Evolutionary conservation across 805 yeast genomes (phyloP).

Genomic region (Saccharomycopsis olivae): DNA sequence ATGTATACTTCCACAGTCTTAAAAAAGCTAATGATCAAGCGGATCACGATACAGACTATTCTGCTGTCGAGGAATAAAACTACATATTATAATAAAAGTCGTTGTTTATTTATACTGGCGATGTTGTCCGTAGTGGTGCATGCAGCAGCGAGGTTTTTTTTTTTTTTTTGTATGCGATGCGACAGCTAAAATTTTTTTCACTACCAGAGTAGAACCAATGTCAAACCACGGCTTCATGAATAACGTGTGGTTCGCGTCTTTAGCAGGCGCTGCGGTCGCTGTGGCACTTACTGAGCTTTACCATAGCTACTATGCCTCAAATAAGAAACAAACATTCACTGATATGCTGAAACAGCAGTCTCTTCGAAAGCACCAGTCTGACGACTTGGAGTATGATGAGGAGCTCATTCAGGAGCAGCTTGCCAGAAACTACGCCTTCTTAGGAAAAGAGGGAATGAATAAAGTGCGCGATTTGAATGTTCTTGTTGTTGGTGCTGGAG

Average conservation of each 20-base stretch:
- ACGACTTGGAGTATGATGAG: conserved; percentile 34
- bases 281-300: conserved; percentile 1
- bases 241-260: conserved; percentile 1
- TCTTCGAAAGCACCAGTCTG: not conserved
- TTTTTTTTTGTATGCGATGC: too few species aligned
- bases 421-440: conserved; percentile 86
- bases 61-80: too few species aligned
- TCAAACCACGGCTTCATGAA: too few species aligned
- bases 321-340: not conserved
- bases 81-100: too few species aligned
- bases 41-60: too few species aligned
- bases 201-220: too few species aligned
- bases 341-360: not conserved
- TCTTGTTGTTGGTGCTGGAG: conserved; percentile 88
- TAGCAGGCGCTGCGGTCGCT: conserved; percentile 7
- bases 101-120: too few species aligned
- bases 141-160: too few species aligned
- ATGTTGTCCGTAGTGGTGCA: too few species aligned
- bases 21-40: not conserved
- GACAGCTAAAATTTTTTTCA: too few species aligned
- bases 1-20: conserved; percentile 35
- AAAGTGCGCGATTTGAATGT: conserved; percentile 66
- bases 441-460: conserved; percentile 76
- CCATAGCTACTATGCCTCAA: conserved; percentile 1
- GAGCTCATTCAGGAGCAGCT: conserved; percentile 81